Conservation (phyloP, 352 stramenopile genomes). For the Stramenopiles sp. region DNA sequence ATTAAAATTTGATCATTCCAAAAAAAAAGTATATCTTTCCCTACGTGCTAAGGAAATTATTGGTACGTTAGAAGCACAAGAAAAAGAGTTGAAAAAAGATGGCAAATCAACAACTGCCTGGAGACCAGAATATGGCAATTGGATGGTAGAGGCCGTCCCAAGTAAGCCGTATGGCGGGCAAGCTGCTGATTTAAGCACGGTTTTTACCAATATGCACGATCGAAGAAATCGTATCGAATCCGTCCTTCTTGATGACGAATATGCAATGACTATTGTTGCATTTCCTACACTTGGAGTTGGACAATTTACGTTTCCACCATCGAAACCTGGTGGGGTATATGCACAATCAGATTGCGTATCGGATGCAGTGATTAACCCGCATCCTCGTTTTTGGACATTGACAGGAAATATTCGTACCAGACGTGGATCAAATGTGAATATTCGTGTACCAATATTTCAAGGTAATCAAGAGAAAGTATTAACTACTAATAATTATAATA, state of each 20-base stretch:
- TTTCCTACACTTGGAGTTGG: slow-evolving; percentile 88
- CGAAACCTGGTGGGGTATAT: slow-evolving; percentile 37
- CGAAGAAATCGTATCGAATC: slow-evolving; percentile 76
- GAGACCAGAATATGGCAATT: slow-evolving; percentile 96
- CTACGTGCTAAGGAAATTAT: no score
- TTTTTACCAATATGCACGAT: slow-evolving; percentile 93
- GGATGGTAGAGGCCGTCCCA: slow-evolving; percentile 97
- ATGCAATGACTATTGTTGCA: slow-evolving; percentile 79
- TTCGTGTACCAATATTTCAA: slow-evolving; percentile 53
- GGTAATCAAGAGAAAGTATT: slow-evolving; percentile 42
- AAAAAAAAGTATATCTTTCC: no score
- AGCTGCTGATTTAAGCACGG: slow-evolving; percentile 72
- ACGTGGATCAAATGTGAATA: no score
- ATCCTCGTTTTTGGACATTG: slow-evolving; percentile 91
- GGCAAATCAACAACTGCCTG: no score
- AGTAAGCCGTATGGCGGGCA: slow-evolving; percentile 77
- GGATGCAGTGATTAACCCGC: slow-evolving; percentile 93
- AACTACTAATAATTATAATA: background rate
- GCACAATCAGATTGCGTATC: slow-evolving; percentile 87
- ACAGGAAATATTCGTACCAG: slow-evolving; percentile 94
- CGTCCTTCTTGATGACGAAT: slow-evolving; percentile 76
- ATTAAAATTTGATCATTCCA: no score
- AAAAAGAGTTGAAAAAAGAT: no score
- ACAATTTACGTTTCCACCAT: slow-evolving; percentile 59
- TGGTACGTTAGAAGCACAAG: slow-evolving; percentile 17